phyloP scores from a whole-genome alignment of 169 alveolate genomes.

The Eimeria tenella region DNA sequence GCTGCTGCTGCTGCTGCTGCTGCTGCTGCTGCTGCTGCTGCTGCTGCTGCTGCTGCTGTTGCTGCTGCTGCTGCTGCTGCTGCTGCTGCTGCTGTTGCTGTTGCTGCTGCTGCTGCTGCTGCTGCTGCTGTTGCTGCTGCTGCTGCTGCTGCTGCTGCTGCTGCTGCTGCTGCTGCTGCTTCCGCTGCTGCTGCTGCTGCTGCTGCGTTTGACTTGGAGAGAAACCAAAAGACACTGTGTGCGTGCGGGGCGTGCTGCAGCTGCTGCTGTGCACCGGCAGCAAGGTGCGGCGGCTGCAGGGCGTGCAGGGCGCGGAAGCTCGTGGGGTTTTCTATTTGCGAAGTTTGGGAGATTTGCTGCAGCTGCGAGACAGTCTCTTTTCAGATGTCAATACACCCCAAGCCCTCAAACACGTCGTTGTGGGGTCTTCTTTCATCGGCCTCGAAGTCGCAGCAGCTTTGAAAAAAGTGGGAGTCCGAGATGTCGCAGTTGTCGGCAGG shows the following conservation, averaged over 20 bases:
- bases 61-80: no score
- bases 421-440: constrained; percentile 82
- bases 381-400: not conserved
- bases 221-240: not conserved
- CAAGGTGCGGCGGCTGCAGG: constrained; percentile 43
- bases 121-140: no score
- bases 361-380: not conserved
- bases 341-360: not conserved
- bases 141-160: no score
- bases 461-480: constrained; percentile 44
- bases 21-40: no score
- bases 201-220: not conserved
- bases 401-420: constrained; percentile 51
- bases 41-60: no score
- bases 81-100: no score
- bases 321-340: constrained; percentile 72
- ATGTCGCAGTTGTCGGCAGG: constrained; percentile 79
- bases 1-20: no score
- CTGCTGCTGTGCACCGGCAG: constrained; percentile 78
- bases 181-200: no score
- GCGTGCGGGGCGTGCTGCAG: constrained; percentile 33
- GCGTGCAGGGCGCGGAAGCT: constrained; percentile 27
- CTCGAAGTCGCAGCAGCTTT: constrained; percentile 79
- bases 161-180: no score
- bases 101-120: no score